Base-by-base conservation (phyloP, 1,139 yeast species). In the Geotrichum citri-aurantii region DNA sequence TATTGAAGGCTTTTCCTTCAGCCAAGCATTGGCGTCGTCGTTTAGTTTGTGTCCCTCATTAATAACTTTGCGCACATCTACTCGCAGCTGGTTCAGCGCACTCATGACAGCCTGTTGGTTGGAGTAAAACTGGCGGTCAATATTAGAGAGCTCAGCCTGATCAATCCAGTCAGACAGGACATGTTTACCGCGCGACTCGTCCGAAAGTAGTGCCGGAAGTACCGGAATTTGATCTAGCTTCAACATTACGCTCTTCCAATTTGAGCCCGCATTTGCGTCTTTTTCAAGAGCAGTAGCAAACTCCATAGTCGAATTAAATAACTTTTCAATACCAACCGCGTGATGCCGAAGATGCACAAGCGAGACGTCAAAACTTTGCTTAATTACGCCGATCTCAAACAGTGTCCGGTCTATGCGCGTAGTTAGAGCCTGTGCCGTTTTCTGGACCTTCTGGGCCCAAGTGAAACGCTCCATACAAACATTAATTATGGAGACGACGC, bases 281-380 rank as follows among this genome's bases (percentile, higher is more conserved):
- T 64, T 58, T 21, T 69, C 68, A 19, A 70, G 61, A 8, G 56
- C 62, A 19, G 62, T 63, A 1, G 69, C 68, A 52, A 64, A 61
- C 31, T 65, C 68, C n/a, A 65, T 59, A 17, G 65, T 65, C 4
- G 63, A 57, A 26, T 65, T 66, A 50, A 68, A 65, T 17, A 68
- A 64, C 44, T 63, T 64, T 44, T 66, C 67, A 29, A 70, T 58
- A 24, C 65, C 65, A 2, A 59, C 58, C 3, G 71, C 63, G 53
- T 70, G 72, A 33, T 65, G 67, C 29, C 63, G 62, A 62, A 71
- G 60, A 55, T 71, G 69, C 2, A 66, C 62, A 27, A 69, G 61
- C 3, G 73, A 71, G 14, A 70, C 67, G 8, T 62, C 65, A 2
- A 67, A 64, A 14, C 71, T 70, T n/a, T 63, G 64, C 46, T 65